Percentiles rank a stretch among this genome's conserved stretches.
phyloP scores from a whole-genome alignment of 441 rosid genomes.

The Populus trichocarpa region DNA sequence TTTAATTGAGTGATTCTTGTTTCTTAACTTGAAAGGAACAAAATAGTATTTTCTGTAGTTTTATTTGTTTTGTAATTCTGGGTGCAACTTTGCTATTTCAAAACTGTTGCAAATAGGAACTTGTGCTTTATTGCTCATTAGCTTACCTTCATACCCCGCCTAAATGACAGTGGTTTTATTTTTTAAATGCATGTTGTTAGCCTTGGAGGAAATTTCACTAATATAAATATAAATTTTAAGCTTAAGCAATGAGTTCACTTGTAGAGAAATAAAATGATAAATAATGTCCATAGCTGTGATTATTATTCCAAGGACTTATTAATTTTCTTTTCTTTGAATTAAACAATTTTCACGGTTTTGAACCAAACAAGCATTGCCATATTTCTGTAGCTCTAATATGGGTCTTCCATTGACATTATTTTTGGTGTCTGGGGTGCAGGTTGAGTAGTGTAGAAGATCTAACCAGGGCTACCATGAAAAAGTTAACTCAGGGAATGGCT shows the following conservation, averaged over 20 bases:
- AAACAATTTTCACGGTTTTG: not conserved
- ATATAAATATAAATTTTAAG: not conserved
- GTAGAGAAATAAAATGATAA: not conserved
- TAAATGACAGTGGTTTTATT: not conserved
- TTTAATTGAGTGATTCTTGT: not conserved
- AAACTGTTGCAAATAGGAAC: not conserved
- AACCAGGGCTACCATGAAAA: constrained; percentile 89
- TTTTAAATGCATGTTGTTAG: not conserved
- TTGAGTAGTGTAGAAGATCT: constrained; percentile 80
- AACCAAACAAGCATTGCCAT: not conserved
- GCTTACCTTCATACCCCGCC: not conserved
- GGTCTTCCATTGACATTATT: not conserved
- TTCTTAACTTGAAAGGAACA: not conserved
- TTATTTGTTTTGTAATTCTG: not conserved
- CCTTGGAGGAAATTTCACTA: not conserved
- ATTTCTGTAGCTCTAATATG: not conserved
- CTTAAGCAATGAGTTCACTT: not conserved
- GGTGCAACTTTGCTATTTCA: not conserved
- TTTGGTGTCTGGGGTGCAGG: constrained; percentile 36
- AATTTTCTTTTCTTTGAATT: not conserved
- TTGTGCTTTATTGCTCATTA: not conserved
- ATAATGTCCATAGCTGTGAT: not conserved
- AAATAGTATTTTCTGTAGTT: not conserved
- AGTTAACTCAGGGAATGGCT: constrained; percentile 91
- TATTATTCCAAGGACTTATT: not conserved